These are phyloP conservation scores for Cytidiella melzeri DNA, from an alignment of 768 basidiomycete species.

Conservation along the genomic window DNA sequence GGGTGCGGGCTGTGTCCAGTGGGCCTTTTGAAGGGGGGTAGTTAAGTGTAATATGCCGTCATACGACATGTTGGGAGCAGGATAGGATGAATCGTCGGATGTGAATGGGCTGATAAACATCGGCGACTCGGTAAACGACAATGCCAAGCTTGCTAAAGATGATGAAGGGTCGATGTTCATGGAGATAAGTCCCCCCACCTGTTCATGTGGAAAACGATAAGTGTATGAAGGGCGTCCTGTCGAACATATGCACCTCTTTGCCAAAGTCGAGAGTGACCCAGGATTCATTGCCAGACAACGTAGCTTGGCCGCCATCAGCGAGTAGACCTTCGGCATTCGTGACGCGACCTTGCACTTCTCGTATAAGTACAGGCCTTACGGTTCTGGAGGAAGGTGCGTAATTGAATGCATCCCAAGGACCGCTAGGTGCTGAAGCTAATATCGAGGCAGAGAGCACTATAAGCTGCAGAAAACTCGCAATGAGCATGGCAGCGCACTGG, in stretches of 20 bases:
- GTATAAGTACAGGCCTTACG: constrained; percentile 22
- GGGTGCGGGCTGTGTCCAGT: constrained; percentile 43
- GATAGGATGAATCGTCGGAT: constrained; percentile 40
- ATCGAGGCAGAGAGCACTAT: neutral
- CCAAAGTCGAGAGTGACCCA: constrained; percentile 54
- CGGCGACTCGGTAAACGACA: constrained; percentile 56
- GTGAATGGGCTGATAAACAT: constrained; percentile 44
- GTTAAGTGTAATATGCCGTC: constrained; percentile 37
- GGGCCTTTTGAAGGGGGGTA: constrained; percentile 31
- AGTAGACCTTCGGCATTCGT: constrained; percentile 4
- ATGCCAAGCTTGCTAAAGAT: constrained; percentile 32
- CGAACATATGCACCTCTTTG: constrained; percentile 37
- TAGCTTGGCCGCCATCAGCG: constrained; percentile 22
- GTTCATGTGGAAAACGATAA: too few species aligned
- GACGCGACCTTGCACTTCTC: neutral
- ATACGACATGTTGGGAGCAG: constrained; percentile 36
- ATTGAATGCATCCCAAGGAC: constrained; percentile 41
- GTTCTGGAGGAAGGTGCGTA: constrained; percentile 30
- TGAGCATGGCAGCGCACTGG: neutral
- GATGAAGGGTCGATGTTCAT: constrained; percentile 35
- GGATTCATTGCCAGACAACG: constrained; percentile 33
- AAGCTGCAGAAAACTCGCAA: neutral
- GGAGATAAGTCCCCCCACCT: constrained; percentile 52
- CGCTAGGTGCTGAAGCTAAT: constrained; percentile 25
- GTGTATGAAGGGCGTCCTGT: too few species aligned